phyloP scores from a whole-genome alignment of 306 rosid genomes.

The Benincasa hispida region DNA sequence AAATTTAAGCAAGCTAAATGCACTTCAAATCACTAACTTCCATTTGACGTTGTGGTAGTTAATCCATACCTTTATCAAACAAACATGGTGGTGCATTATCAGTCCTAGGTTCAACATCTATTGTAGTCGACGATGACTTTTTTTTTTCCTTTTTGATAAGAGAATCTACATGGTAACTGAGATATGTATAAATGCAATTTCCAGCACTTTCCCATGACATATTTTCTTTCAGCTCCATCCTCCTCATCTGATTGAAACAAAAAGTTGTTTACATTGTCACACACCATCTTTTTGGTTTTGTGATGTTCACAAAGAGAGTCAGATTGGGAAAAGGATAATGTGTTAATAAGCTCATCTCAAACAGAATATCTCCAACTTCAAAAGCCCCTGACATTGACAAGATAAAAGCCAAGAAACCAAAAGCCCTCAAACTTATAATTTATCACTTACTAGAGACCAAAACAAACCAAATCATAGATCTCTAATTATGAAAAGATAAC shows the following conservation, averaged over 20 bases:
- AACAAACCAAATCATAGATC: too few relatives aligned
- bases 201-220: constrained; percentile 48
- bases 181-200: constrained; percentile 79
- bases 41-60: neutral
- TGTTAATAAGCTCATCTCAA: neutral
- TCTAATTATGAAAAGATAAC: too few relatives aligned
- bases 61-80: constrained; percentile 11
- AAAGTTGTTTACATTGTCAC: constrained; percentile 18
- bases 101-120: constrained; percentile 15
- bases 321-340: neutral
- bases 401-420: too few relatives aligned
- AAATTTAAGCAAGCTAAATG: neutral
- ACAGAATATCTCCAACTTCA: too few relatives aligned
- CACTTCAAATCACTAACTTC: constrained; percentile 8
- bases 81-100: constrained; percentile 13
- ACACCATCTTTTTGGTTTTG: constrained; percentile 21
- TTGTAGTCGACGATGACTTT: constrained; percentile 25
- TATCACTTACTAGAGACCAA: too few relatives aligned
- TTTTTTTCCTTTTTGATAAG: too few relatives aligned
- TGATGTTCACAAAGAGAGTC: constrained; percentile 2
- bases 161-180: constrained; percentile 69
- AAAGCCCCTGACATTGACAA: too few relatives aligned
- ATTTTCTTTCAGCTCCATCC: constrained; percentile 24
- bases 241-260: constrained; percentile 36
- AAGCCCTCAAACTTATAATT: too few relatives aligned